A percentile compares a stretch with the other conserved stretches of the same genome.
phyloP scores from a whole-genome alignment of 1,284 basidiomycete genomes.

The Veloboletus limbatus region DNA sequence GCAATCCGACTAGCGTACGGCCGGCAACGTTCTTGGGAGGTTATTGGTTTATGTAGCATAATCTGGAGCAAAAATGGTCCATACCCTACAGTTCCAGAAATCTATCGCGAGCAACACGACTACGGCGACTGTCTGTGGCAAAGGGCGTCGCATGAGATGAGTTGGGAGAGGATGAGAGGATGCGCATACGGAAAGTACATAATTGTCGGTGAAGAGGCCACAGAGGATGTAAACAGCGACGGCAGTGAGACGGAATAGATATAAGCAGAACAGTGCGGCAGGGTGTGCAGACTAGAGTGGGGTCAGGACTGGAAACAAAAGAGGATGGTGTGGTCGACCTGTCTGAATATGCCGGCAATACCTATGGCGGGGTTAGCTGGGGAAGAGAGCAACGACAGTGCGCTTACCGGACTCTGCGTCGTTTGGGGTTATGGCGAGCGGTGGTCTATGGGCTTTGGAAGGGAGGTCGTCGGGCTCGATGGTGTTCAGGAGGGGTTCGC shows the following conservation, averaged over 20 bases:
- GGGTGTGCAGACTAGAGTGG: conserved; percentile 75
- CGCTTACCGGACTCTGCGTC: conserved; percentile 71
- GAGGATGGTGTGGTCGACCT: conserved; percentile 42
- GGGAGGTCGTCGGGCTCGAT: conserved; percentile 69
- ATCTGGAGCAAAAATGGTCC: conserved; percentile 20
- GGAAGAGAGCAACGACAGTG: neutral
- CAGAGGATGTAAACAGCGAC: conserved; percentile 86
- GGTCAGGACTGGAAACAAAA: conserved; percentile 13
- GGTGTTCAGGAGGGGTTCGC: conserved; percentile 57
- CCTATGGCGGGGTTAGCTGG: conserved; percentile 41
- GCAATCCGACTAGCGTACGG: conserved; percentile 83
- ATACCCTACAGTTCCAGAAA: conserved; percentile 92
- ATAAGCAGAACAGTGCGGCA: conserved; percentile 78
- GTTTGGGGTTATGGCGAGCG: conserved; percentile 50
- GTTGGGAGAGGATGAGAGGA: neutral
- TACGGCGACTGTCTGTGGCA: conserved; percentile 77
- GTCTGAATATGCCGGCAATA: conserved; percentile 70
- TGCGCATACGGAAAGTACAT: conserved; percentile 77
- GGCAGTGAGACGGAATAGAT: conserved; percentile 81
- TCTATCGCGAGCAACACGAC: conserved; percentile 91
- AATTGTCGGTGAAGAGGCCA: conserved; percentile 84
- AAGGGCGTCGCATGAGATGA: conserved; percentile 2
- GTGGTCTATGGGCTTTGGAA: conserved; percentile 31
- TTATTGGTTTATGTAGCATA: neutral
- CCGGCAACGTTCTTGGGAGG: conserved; percentile 81